phyloP scores from a whole-genome alignment of 192 early-diverging fungal species.

The Rhizoclosmatium sp. region DNA sequence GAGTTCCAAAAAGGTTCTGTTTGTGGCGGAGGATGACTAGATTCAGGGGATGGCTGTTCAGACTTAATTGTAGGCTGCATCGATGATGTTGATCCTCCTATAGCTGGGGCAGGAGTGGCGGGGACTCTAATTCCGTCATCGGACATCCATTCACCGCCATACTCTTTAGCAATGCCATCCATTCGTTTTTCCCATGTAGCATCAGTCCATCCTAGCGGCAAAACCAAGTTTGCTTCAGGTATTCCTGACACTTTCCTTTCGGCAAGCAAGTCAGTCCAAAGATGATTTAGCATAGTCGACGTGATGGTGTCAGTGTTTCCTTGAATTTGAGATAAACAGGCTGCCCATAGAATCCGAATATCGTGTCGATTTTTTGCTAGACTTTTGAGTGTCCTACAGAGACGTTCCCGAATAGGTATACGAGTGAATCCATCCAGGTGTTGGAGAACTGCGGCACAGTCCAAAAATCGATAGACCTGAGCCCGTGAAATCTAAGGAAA shows the following conservation, averaged over 20 bases:
- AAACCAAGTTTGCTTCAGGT: not conserved
- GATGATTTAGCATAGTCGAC: constrained; percentile 46
- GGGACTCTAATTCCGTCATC: not conserved
- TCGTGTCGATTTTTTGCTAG: constrained; percentile 51
- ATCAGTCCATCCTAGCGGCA: not conserved
- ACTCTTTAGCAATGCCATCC: not conserved
- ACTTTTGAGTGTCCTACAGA: constrained; percentile 59
- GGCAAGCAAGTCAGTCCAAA: constrained; percentile 51
- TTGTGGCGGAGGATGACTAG: not conserved
- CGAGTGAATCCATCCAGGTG: constrained; percentile 53
- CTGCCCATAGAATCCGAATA: constrained; percentile 53
- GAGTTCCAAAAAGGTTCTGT: not conserved
- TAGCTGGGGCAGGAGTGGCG: not conserved
- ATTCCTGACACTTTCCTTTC: constrained; percentile 19
- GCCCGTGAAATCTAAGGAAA: constrained; percentile 49
- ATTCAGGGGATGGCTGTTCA: not conserved
- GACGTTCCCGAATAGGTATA: constrained; percentile 59
- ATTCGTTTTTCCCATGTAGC: constrained; percentile 6
- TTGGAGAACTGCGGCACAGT: constrained; percentile 56
- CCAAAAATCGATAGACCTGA: constrained; percentile 61
- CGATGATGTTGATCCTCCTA: not conserved
- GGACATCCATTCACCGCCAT: constrained; percentile 5
- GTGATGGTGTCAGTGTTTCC: constrained; percentile 54
- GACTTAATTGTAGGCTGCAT: not conserved
- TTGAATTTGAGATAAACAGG: constrained; percentile 42